Conservation (phyloP, 2,329 filamentous ascomycete genomes). For the Tricladium varicosporioides region DNA sequence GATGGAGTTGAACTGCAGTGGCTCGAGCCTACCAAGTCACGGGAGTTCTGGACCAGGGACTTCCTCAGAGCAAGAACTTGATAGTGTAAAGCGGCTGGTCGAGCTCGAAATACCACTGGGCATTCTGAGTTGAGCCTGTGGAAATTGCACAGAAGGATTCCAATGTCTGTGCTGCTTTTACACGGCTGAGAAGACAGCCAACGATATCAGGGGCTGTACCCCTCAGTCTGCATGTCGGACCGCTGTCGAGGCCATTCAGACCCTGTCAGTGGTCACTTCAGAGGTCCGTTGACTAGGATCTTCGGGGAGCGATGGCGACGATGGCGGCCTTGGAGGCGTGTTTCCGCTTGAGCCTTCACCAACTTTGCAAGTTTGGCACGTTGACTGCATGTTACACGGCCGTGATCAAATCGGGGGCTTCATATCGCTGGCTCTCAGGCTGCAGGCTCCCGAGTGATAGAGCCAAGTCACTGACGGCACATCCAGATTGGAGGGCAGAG, state of each 20-base stretch:
- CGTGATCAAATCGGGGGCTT: background rate
- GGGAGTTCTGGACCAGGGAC: background rate
- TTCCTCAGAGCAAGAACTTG: background rate
- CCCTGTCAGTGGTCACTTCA: background rate
- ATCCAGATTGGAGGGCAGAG: background rate
- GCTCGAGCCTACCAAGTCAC: background rate
- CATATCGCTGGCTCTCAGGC: background rate
- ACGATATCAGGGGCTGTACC: background rate
- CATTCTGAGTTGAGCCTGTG: background rate
- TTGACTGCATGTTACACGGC: background rate
- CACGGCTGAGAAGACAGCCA: background rate
- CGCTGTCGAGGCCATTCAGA: background rate
- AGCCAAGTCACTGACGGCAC: background rate
- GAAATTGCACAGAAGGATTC: background rate
- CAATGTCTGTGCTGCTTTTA: background rate
- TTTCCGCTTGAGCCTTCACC: constrained; percentile 18
- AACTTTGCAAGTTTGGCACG: background rate
- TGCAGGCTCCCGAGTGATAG: background rate
- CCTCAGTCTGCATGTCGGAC: background rate
- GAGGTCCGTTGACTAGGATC: background rate
- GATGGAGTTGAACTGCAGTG: background rate
- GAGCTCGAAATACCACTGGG: background rate
- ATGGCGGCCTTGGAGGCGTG: constrained; percentile 11
- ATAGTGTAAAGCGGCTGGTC: background rate
- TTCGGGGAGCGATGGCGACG: background rate